Evolutionary conservation across 208 protist species (phyloP).

Genomic region (Acanthamoeba pearcei): DNA sequence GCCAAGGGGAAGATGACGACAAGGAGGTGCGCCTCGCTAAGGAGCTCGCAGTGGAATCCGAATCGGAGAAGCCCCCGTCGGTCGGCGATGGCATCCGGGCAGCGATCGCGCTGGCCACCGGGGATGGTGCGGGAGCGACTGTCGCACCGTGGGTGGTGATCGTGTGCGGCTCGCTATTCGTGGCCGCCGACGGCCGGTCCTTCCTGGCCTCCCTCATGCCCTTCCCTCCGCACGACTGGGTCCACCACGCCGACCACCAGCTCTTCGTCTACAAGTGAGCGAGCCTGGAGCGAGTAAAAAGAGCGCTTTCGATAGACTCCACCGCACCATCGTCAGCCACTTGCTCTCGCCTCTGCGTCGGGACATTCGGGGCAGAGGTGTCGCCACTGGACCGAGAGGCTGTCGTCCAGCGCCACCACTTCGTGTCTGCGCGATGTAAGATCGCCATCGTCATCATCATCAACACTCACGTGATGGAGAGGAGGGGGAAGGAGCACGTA

Average conservation of each 20-base stretch:
- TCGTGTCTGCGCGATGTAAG: not conserved
- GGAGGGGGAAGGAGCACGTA: not conserved
- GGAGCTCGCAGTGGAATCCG: not conserved
- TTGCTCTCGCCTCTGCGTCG: not conserved
- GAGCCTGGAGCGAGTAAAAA: too few relatives aligned
- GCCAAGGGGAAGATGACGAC: not conserved
- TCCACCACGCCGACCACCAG: constrained; percentile 5
- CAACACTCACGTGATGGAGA: not conserved
- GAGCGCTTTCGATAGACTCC: too few relatives aligned
- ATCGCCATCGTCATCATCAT: too few relatives aligned
- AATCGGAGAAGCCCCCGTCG: not conserved
- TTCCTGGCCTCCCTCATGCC: not conserved
- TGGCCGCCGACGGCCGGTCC: not conserved
- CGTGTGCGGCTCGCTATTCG: constrained; percentile 25
- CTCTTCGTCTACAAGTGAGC: not conserved
- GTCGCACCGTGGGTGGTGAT: not conserved
- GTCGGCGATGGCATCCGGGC: not conserved
- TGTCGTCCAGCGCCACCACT: constrained; percentile 13
- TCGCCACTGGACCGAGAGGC: not conserved
- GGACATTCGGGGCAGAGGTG: not conserved
- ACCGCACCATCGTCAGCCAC: not conserved
- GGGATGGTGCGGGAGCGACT: not conserved
- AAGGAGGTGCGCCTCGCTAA: not conserved
- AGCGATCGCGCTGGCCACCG: not conserved
- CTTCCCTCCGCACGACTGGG: not conserved